Evolutionary conservation across 208 protist species (phyloP).

Genomic region (Trypanosoma mega): DNA sequence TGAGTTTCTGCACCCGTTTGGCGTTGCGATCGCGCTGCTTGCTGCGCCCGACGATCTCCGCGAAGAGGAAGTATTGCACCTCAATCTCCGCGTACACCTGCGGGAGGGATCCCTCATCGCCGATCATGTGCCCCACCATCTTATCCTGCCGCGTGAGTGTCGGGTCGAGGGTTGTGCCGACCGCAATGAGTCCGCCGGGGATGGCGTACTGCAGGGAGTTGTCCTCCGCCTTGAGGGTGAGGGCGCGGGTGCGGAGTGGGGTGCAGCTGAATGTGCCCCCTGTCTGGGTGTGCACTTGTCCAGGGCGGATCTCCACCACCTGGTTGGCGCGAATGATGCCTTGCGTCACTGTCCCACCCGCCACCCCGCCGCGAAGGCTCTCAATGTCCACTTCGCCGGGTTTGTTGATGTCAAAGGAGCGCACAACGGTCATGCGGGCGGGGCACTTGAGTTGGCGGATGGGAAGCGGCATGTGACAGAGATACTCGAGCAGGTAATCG

Average conservation of each 20-base stretch:
- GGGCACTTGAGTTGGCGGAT: slow-evolving; percentile 92
- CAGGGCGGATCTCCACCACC: slow-evolving; percentile 99
- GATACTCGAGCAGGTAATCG: slow-evolving; percentile 98
- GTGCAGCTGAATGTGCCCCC: slow-evolving; percentile 91
- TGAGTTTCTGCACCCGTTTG: slow-evolving; percentile 95
- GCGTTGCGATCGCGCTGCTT: slow-evolving; percentile 60
- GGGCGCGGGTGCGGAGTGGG: slow-evolving; percentile 95
- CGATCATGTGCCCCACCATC: slow-evolving; percentile 96
- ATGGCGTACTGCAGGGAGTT: slow-evolving; percentile 99
- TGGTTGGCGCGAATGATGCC: slow-evolving; percentile 98
- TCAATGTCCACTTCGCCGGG: slow-evolving; percentile 95
- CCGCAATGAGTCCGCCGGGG: slow-evolving; percentile 99
- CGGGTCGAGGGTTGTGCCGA: slow-evolving; percentile 99
- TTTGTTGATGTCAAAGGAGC: slow-evolving; percentile 99
- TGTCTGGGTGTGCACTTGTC: slow-evolving; percentile 84
- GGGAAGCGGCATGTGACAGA: slow-evolving; percentile 98
- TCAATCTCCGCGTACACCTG: slow-evolving; percentile 98
- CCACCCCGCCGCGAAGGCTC: slow-evolving; percentile 97
- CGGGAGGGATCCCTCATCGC: slow-evolving; percentile 90
- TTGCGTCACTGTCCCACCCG: slow-evolving; percentile 97
- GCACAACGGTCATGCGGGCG: slow-evolving; percentile 98
- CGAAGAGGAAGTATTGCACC: slow-evolving; percentile 98
- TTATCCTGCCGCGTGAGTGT: slow-evolving; percentile 98
- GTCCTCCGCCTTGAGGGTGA: slow-evolving; percentile 96
- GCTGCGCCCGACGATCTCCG: slow-evolving; percentile 94